Conservation (phyloP, 768 basidiomycete genomes). For the Pleurotus ostreatus region DNA sequence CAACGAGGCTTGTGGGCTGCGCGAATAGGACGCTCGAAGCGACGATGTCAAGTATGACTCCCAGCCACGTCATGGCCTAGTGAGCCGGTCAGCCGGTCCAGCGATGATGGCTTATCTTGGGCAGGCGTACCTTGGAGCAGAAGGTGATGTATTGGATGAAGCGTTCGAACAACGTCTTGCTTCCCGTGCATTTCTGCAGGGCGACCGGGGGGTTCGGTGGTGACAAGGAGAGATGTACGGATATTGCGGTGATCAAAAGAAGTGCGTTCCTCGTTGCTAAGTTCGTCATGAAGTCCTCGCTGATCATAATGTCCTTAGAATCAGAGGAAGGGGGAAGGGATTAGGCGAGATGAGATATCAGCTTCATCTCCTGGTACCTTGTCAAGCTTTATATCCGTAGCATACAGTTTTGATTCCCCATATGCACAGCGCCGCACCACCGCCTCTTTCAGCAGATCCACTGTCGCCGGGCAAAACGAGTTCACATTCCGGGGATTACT, state of each 20-base stretch:
- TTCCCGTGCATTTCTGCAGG: not conserved
- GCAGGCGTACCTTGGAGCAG: conserved; percentile 2
- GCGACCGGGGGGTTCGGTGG: conserved; percentile 7
- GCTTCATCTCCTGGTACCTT: not conserved
- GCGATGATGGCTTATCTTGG: not conserved
- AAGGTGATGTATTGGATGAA: conserved; percentile 8
- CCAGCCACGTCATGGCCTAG: conserved; percentile 7
- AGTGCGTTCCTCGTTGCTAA: not conserved
- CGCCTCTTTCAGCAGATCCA: not conserved
- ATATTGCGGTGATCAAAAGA: conserved; percentile 1
- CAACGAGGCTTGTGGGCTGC: not conserved
- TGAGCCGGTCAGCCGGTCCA: not conserved
- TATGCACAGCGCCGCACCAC: not conserved
- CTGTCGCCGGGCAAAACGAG: not conserved
- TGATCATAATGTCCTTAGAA: not conserved
- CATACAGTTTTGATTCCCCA: not conserved
- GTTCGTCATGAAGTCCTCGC: not conserved
- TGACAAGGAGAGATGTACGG: conserved; percentile 6
- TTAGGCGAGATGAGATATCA: not conserved
- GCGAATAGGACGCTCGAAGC: conserved; percentile 3
- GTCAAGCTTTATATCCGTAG: not conserved
- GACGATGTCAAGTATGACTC: conserved; percentile 1
- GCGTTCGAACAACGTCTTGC: conserved; percentile 6
- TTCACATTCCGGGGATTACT: too few relatives aligned
- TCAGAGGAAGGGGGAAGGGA: not conserved